Conservation (phyloP, 2,329 filamentous ascomycete species). For the Diaporthe sp. region DNA sequence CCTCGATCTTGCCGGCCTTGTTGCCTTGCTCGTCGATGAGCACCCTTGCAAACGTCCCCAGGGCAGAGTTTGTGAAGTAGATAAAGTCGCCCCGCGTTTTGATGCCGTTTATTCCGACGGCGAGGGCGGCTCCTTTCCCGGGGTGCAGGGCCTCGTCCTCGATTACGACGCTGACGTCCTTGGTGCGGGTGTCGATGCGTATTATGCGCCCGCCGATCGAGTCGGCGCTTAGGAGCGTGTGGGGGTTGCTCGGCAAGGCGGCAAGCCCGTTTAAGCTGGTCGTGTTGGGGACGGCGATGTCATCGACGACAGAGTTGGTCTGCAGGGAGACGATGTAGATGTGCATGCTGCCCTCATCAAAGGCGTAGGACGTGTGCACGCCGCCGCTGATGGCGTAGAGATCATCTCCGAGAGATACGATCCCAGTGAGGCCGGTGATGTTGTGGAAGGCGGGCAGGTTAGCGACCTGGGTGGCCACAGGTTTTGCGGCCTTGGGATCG, state of each 20-base stretch:
- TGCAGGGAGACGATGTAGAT: not conserved
- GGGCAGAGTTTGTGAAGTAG: not conserved
- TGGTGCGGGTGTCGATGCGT: conserved; percentile 7
- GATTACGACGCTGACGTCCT: conserved; percentile 6
- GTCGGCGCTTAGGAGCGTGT: not conserved
- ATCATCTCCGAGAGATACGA: not conserved
- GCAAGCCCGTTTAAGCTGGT: not conserved
- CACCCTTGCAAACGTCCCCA: not conserved
- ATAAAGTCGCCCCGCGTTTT: not conserved
- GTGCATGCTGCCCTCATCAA: not conserved
- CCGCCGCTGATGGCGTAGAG: not conserved
- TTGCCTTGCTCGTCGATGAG: not conserved
- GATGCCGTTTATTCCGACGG: not conserved
- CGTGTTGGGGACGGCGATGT: not conserved
- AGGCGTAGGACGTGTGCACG: not conserved
- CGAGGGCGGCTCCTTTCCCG: not conserved
- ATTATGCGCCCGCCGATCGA: conserved; percentile 9
- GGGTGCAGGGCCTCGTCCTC: not conserved
- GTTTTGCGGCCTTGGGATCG: not conserved
- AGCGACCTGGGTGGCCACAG: not conserved
- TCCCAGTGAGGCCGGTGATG: not conserved
- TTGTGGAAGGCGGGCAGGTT: not conserved
- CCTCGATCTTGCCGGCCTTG: not conserved
- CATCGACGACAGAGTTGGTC: not conserved
- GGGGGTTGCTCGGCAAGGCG: not conserved